These are phyloP conservation scores for Phytophthora tentaculata DNA, from an alignment of 352 stramenopile genomes.

Conservation along the genomic window DNA sequence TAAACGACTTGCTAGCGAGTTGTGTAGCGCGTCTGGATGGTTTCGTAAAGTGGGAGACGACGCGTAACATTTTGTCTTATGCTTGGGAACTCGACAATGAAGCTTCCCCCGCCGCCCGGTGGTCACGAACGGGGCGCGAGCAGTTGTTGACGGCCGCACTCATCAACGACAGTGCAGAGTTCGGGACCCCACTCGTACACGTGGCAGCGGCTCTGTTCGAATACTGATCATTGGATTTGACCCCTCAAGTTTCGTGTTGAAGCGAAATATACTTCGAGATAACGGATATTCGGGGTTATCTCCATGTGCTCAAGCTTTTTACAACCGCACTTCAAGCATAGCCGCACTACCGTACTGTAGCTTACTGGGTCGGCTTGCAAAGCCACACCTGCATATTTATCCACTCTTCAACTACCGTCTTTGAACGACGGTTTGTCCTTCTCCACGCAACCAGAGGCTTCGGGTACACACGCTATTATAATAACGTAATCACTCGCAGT, in stretches of 20 bases:
- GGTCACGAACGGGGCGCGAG: not conserved
- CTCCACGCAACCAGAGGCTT: no score
- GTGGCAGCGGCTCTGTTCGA: not conserved
- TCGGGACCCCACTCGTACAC: no score
- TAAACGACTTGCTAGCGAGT: slow-evolving; percentile 24
- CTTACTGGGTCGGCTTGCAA: not conserved
- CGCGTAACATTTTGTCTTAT: slow-evolving; percentile 25
- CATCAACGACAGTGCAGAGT: not conserved
- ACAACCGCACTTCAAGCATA: slow-evolving; percentile 10
- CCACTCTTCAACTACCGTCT: not conserved
- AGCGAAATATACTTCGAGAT: not conserved
- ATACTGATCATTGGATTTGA: not conserved
- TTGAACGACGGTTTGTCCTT: no score
- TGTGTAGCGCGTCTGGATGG: slow-evolving; percentile 20
- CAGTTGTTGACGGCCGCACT: slow-evolving; percentile 16
- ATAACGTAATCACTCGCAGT: no score
- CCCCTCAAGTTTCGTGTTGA: not conserved
- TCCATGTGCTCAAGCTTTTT: not conserved
- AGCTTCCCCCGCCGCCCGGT: not conserved
- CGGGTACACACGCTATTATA: no score
- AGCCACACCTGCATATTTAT: not conserved
- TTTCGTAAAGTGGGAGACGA: slow-evolving; percentile 22
- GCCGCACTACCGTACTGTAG: no score
- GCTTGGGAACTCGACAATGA: slow-evolving; percentile 19
- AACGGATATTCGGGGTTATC: not conserved